Base-by-base conservation (phyloP, 2,329 filamentous ascomycete genomes). In the Aspergillus oerlinghausenensis region DNA sequence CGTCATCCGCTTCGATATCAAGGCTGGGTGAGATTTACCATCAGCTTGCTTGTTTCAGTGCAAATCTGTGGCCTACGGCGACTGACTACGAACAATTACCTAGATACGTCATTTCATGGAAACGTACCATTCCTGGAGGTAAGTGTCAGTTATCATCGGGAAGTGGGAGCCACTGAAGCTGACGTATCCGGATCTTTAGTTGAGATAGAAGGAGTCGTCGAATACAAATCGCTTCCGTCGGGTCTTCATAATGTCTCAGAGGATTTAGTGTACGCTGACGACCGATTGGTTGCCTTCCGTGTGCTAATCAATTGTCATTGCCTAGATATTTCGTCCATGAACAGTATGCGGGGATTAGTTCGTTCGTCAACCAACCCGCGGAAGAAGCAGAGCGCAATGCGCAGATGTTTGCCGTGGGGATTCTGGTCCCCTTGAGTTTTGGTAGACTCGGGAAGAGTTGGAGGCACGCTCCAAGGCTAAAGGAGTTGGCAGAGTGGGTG, bases 201-300 rank as follows among this genome's bases (percentile, higher is more conserved):
- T 43, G 73, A 80, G 49, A 83, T 97, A 50, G 90, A 96, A 65
- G 91, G 91, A 55, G 86, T 89, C 25, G 91, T 97, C 67, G 94
- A 99, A 76, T 99, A 92, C 82, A 97, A 97, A 76, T 95, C 91
- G 60, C 82, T 99, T 49, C 94, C 94, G 2, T 97, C 93, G 0
- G 94, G 94, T 25, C 76, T 97, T 51, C 94, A 99, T 75, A 89
- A 90, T 56, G 90, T 97, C 21, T 80, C 87, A 32, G 86, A 92
- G 63, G 94, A 99, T 73, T 80, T 97, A 52, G 80, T 88, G 75
- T 84, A 76, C 52, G 70, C 60, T 21, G 7, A n/a, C 48, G 43
- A 35, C 25, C 47, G 21, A 14, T 19, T 14, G 17, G 40, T 17
- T 19, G 4, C 49, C 8, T 23, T n/a, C 8, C 11, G 47, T 40